Evolutionary conservation across 192 early-diverging fungal species (phyloP).

Genomic region (Spizellomyces sp.): DNA sequence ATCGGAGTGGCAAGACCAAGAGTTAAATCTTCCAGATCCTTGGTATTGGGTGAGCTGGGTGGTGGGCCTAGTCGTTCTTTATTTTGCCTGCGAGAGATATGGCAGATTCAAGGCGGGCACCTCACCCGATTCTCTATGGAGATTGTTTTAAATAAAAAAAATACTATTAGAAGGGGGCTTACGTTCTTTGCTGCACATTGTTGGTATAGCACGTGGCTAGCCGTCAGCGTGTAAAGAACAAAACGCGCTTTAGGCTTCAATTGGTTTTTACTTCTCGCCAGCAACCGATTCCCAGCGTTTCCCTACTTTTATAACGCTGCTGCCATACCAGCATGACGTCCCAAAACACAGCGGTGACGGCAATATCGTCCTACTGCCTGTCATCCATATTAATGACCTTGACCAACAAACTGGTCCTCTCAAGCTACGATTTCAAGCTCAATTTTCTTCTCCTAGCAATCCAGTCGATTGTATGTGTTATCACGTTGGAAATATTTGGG

Average conservation of each 20-base stretch:
- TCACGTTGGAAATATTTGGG: constrained; percentile 52
- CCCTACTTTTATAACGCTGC: no score
- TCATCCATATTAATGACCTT: constrained; percentile 77
- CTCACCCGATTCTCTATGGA: constrained; percentile 22
- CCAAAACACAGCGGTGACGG: neutral
- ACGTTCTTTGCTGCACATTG: no score
- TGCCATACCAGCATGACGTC: no score
- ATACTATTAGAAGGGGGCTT: no score
- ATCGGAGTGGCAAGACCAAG: constrained; percentile 8
- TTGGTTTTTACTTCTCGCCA: no score
- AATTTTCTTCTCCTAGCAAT: constrained; percentile 57
- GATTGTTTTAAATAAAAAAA: constrained; percentile 20
- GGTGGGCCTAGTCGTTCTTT: constrained; percentile 24
- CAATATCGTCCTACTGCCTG: constrained; percentile 83
- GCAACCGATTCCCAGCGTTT: no score
- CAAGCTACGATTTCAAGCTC: constrained; percentile 51
- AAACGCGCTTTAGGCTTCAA: no score
- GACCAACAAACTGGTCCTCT: constrained; percentile 59
- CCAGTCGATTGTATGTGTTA: constrained; percentile 49
- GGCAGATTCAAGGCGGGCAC: constrained; percentile 23
- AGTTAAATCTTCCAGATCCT: constrained; percentile 23
- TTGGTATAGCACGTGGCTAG: no score
- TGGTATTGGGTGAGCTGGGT: constrained; percentile 29
- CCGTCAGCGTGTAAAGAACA: no score
- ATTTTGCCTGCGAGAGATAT: constrained; percentile 20